A percentile compares a stretch with the other conserved stretches of the same genome.
These are phyloP conservation scores for Tylopilus vinaceipallidus DNA, from an alignment of 768 basidiomycete species.

Conservation along the genomic window DNA sequence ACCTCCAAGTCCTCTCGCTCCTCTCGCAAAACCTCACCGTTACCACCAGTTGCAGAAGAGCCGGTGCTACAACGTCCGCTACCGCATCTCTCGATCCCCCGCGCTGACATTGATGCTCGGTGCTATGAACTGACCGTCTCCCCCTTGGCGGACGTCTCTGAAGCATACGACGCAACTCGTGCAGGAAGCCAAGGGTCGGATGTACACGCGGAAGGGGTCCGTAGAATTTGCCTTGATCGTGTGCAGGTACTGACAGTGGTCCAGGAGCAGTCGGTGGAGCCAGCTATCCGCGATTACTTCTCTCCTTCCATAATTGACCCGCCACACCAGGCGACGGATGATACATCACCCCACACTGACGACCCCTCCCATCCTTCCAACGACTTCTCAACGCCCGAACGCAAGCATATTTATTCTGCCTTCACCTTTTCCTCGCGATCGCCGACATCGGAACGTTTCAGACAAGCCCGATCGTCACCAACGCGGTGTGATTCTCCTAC, in stretches of 20 bases:
- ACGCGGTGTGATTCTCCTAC: slow-evolving; percentile 22
- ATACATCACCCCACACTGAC: slow-evolving; percentile 29
- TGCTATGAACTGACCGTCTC: slow-evolving; percentile 80
- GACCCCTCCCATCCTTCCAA: slow-evolving; percentile 68
- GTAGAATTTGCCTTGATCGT: slow-evolving; percentile 17
- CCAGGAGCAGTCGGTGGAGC: slow-evolving; percentile 56
- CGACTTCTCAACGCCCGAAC: slow-evolving; percentile 71
- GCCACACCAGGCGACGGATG: slow-evolving; percentile 32
- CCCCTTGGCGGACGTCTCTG: slow-evolving; percentile 73
- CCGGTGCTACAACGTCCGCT: slow-evolving; percentile 33
- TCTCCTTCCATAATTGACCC: slow-evolving; percentile 18
- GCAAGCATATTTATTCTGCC: slow-evolving; percentile 66
- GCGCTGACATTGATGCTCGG: slow-evolving; percentile 63
- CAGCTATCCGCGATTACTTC: slow-evolving; percentile 57
- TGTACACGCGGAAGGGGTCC: slow-evolving; percentile 48
- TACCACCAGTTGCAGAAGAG: slow-evolving; percentile 63
- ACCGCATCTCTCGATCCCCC: slow-evolving; percentile 35
- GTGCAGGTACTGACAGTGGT: neutral
- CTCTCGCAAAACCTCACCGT: slow-evolving; percentile 50
- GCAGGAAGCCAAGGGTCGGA: slow-evolving; percentile 39
- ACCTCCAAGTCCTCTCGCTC: slow-evolving; percentile 31
- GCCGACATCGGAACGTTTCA: slow-evolving; percentile 54
- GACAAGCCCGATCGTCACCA: slow-evolving; percentile 38
- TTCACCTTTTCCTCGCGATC: slow-evolving; percentile 82
- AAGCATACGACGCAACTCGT: slow-evolving; percentile 56